Conservation (phyloP, 768 basidiomycete species). For the Pleurotus pulmonarius region DNA sequence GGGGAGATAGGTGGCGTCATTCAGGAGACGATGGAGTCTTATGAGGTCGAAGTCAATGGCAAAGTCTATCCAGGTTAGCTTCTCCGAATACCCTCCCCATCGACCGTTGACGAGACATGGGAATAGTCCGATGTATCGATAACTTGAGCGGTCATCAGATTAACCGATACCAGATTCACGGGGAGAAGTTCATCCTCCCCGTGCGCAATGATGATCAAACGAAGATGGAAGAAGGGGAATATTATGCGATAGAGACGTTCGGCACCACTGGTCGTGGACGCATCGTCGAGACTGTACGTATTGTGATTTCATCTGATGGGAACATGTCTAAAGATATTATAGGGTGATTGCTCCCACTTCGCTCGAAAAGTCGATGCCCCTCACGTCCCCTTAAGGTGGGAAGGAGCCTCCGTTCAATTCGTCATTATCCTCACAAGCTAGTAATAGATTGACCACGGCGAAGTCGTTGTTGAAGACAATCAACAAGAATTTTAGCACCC, state of each 20-base stretch:
- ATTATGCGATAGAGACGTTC: constrained; percentile 98
- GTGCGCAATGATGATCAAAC: constrained; percentile 87
- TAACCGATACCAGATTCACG: constrained; percentile 87
- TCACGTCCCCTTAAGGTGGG: constrained; percentile 68
- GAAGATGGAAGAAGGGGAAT: constrained; percentile 99
- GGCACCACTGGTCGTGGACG: constrained; percentile 93
- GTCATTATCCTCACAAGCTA: not conserved
- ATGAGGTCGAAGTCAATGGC: constrained; percentile 91
- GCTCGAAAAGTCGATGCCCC: constrained; percentile 70
- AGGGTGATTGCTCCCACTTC: constrained; percentile 96
- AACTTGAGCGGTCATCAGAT: constrained; percentile 97
- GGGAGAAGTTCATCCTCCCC: constrained; percentile 86
- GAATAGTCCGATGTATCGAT: constrained; percentile 83
- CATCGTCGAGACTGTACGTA: constrained; percentile 73
- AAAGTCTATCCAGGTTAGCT: constrained; percentile 73
- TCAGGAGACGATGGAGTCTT: constrained; percentile 98
- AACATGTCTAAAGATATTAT: constrained; percentile 6
- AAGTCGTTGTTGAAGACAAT: constrained; percentile 85
- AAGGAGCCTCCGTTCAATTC: constrained; percentile 15
- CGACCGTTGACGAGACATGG: not conserved
- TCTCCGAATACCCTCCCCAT: constrained; percentile 4
- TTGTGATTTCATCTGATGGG: not conserved
- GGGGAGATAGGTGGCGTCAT: constrained; percentile 90
- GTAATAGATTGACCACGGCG: constrained; percentile 69
- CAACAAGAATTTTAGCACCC: constrained; percentile 88